Evolutionary conservation across 2,329 filamentous ascomycete species (phyloP), one percentile per base, ranked within the genome.

Genomic region (Chrysosporium keratinophilum): DNA sequence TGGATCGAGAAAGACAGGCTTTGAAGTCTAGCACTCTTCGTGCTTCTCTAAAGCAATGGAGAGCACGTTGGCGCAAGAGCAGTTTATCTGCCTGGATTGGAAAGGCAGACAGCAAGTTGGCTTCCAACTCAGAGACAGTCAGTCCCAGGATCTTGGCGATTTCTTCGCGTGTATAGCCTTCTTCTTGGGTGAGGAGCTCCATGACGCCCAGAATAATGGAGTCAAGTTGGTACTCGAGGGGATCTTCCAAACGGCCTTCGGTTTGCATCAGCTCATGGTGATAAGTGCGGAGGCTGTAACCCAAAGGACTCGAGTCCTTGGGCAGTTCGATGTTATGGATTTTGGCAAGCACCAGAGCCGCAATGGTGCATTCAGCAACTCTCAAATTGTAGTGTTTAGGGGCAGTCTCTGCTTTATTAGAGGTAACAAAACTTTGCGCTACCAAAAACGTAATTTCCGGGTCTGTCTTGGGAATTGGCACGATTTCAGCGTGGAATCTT

Each of bases 301-400:
- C 88, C 7, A 97, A 77, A 0, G 93, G 91, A 2, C 85, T 87
- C 3, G 83, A 82, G 68, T 98, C 93, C 54, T 78, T 72, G 15
- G 87, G 83, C 0, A 97, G 80, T 0, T 80, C 82, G 35, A 85
- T 64, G 1, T 73, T 73, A 57, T 82, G 76, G 40, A 77, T 74
- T 61, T 81, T 82, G 40, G 80, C 77, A 1, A 85, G 70, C 31
- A 83, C 77, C 14, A 79, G 74, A 2, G 93, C 89, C 2, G 93
- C 93, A 33, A 98, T 78, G 52, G 86, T 93, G 73, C 88, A 94
- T 72, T 98, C 93, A 37, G 96, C 93, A 1, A 98, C 93, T 28
- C 93, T 85, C 20, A 98, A 80, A 69, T 98, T 98, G 76, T 97
- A 98, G 76, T 91, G 88, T 59, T 94, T 84, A 0, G 91, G 91